Evolutionary conservation across 106 monocot genomes (phyloP).

Genomic region (Apostasia ramifera): DNA sequence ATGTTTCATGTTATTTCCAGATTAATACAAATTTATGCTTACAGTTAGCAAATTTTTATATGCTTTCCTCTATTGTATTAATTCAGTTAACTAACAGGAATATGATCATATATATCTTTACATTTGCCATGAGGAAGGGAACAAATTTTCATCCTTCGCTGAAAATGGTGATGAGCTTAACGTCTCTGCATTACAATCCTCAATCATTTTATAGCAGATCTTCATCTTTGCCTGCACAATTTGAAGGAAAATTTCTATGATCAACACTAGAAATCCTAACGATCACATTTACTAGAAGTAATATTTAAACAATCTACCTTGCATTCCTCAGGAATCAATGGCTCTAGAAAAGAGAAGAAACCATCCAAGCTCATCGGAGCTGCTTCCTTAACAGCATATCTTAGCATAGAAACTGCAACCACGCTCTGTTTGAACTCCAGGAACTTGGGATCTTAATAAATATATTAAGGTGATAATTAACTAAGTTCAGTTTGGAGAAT

Average conservation of each 20-base stretch:
- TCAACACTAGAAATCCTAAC: neutral
- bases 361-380: neutral
- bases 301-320: neutral
- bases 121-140: neutral
- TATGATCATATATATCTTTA: neutral
- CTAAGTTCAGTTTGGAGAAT: neutral
- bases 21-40: neutral
- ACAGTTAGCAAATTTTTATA: neutral
- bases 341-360: neutral
- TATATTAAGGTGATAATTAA: neutral
- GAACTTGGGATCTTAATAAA: conserved; percentile 9
- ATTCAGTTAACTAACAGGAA: neutral
- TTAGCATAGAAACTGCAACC: conserved; percentile 11
- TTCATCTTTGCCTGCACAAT: conserved; percentile 10
- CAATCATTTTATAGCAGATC: conserved; percentile 3
- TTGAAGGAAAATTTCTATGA: neutral
- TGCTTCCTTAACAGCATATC: conserved; percentile 14
- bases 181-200: neutral
- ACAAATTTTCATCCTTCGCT: neutral
- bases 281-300: neutral
- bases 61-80: conserved; percentile 2
- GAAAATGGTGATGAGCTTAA: too few species aligned
- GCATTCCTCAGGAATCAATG: conserved; percentile 17
- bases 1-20: too few species aligned
- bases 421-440: conserved; percentile 7